These are phyloP conservation scores for Vitis hybrid DNA, from an alignment of 177 flowering plant species.

Conservation along the genomic window DNA sequence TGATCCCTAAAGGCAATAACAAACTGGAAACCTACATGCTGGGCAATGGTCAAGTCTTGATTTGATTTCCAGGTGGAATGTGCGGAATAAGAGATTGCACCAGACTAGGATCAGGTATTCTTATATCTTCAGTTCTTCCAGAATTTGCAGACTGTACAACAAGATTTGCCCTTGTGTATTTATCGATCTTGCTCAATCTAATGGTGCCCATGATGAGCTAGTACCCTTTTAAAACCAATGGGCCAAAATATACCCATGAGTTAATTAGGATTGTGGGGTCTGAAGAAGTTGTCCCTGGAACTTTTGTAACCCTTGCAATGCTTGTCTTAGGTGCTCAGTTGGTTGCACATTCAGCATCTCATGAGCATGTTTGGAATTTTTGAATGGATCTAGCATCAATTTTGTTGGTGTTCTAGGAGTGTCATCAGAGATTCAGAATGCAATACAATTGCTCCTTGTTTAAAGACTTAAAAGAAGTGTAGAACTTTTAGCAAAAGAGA, in stretches of 20 bases:
- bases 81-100: too few relatives aligned
- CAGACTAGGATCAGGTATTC: constrained; percentile 87
- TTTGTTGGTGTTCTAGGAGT: constrained; percentile 82
- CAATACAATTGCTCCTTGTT: constrained; percentile 87
- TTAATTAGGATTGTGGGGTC: constrained; percentile 85
- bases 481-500: constrained; percentile 65
- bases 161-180: constrained; percentile 91
- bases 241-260: constrained; percentile 95
- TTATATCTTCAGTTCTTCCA: constrained; percentile 74
- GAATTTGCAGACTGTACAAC: constrained; percentile 79
- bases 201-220: constrained; percentile 92
- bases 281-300: constrained; percentile 74
- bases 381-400: constrained; percentile 90
- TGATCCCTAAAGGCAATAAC: too few relatives aligned
- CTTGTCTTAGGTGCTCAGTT: constrained; percentile 89
- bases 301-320: constrained; percentile 84
- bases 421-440: constrained; percentile 92
- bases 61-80: too few relatives aligned
- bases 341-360: constrained; percentile 91
- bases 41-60: too few relatives aligned
- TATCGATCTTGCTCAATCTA: constrained; percentile 91
- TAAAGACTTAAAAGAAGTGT: constrained; percentile 80
- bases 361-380: constrained; percentile 78
- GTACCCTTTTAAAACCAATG: constrained; percentile 88
- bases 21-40: too few relatives aligned